A percentile compares a stretch with the other conserved stretches of the same genome.
Conservation (phyloP, 2,329 filamentous ascomycete species). For the Pseudopyricularia cyperi region DNA sequence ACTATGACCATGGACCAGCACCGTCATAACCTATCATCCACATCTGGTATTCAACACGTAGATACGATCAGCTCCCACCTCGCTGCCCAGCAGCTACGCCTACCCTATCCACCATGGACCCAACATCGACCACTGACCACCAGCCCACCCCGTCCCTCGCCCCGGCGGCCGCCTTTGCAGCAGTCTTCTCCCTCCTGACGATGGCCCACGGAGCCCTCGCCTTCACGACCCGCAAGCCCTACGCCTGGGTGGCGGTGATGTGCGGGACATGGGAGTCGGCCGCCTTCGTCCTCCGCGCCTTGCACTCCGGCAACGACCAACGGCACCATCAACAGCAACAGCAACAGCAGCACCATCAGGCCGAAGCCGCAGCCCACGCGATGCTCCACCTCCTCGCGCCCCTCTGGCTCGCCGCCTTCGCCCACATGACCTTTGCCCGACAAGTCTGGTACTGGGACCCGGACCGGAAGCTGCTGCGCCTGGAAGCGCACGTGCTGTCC, state of each 20-base stretch:
- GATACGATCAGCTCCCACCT: too few relatives aligned
- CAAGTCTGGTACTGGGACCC: constrained; percentile 25
- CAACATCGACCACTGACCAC: constrained; percentile 16
- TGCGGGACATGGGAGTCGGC: constrained; percentile 23
- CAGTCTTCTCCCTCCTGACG: constrained; percentile 13
- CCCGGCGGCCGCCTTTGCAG: constrained; percentile 12
- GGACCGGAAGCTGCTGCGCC: constrained; percentile 13
- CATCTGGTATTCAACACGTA: too few relatives aligned
- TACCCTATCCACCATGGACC: constrained; percentile 9
- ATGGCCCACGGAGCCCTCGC: constrained; percentile 10
- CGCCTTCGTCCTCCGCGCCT: constrained; percentile 21
- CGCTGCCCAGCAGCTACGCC: constrained; percentile 10
- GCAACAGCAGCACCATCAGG: constrained; percentile 23
- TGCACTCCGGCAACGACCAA: constrained; percentile 21
- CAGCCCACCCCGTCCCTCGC: constrained; percentile 13
- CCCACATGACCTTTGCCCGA: constrained; percentile 28
- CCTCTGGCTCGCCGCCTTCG: constrained; percentile 30
- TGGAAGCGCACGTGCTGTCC: constrained; percentile 23
- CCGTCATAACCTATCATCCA: too few relatives aligned
- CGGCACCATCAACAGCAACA: too few relatives aligned
- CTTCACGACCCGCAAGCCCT: constrained; percentile 7
- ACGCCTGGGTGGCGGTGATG: constrained; percentile 25
- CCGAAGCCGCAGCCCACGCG: constrained; percentile 16
- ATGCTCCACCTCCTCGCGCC: constrained; percentile 27
- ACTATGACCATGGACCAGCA: too few relatives aligned